A percentile compares a stretch with the other conserved stretches of the same genome.
These are phyloP conservation scores for Phaseolus coccineus DNA, from an alignment of 331 rosid genomes.

Conservation along the genomic window DNA sequence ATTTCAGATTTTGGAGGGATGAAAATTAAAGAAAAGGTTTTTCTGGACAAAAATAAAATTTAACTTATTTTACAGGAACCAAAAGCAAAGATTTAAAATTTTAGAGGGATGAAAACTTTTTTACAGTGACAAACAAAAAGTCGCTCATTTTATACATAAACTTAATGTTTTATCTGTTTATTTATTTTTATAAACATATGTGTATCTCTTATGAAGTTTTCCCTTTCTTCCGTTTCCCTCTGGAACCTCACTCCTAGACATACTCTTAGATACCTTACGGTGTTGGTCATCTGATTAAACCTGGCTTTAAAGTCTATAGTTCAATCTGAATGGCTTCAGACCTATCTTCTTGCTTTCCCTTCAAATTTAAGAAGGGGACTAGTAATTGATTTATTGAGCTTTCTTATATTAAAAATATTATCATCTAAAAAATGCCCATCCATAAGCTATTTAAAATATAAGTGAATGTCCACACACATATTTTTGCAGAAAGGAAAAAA, in stretches of 20 bases:
- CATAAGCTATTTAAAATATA: neutral
- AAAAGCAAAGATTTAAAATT: neutral
- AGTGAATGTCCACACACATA: neutral
- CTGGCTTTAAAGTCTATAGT: slow-evolving; percentile 9
- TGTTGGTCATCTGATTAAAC: slow-evolving; percentile 13
- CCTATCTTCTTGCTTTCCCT: slow-evolving; percentile 24
- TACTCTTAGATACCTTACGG: neutral
- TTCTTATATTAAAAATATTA: neutral
- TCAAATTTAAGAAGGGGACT: neutral
- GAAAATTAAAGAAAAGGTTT: neutral
- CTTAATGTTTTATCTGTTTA: neutral
- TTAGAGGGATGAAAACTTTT: neutral
- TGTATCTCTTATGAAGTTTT: neutral
- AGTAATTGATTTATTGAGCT: neutral
- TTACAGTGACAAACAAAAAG: neutral
- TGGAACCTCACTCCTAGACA: neutral
- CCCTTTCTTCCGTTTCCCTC: neutral
- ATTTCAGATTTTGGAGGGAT: neutral
- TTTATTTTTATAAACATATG: neutral
- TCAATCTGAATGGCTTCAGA: neutral
- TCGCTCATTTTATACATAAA: neutral
- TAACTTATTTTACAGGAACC: neutral
- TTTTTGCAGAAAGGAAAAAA: neutral
- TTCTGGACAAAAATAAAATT: neutral
- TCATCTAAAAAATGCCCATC: neutral